These are phyloP conservation scores for Boeremia lycopersici DNA, from an alignment of 2,329 filamentous ascomycete species.

Conservation along the genomic window DNA sequence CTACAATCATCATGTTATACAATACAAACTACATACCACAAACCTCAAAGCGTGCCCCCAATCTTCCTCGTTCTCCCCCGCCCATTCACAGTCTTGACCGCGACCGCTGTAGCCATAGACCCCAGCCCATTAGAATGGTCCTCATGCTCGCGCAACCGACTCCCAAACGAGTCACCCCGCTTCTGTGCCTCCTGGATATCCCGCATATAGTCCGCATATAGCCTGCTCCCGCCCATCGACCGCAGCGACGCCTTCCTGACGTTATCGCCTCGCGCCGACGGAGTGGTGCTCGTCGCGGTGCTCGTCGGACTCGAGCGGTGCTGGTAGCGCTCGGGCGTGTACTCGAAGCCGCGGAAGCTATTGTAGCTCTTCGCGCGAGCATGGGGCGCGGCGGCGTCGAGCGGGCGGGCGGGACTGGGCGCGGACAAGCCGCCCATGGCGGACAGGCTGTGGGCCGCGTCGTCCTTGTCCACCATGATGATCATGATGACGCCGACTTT, in stretches of 20 bases:
- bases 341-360: background rate
- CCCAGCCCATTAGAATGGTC: background rate
- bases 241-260: background rate
- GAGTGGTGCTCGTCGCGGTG: background rate
- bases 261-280: background rate
- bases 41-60: background rate
- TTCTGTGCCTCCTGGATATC: constrained; percentile 9
- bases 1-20: background rate
- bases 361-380: background rate
- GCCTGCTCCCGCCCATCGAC: background rate
- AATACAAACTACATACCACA: background rate
- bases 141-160: background rate
- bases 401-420: background rate
- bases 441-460: constrained; percentile 37
- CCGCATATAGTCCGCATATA: constrained; percentile 12
- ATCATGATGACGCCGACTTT: constrained; percentile 78
- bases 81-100: background rate
- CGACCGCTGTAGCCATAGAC: background rate
- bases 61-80: background rate
- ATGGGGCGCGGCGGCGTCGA: background rate
- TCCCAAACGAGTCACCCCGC: background rate
- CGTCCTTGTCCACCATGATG: constrained; percentile 68
- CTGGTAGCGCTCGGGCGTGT: constrained; percentile 3
- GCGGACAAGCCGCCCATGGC: background rate
- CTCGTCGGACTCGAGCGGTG: background rate